Conservation (phyloP, 2,329 filamentous ascomycete genomes). For the Colletotrichum lentis region DNA sequence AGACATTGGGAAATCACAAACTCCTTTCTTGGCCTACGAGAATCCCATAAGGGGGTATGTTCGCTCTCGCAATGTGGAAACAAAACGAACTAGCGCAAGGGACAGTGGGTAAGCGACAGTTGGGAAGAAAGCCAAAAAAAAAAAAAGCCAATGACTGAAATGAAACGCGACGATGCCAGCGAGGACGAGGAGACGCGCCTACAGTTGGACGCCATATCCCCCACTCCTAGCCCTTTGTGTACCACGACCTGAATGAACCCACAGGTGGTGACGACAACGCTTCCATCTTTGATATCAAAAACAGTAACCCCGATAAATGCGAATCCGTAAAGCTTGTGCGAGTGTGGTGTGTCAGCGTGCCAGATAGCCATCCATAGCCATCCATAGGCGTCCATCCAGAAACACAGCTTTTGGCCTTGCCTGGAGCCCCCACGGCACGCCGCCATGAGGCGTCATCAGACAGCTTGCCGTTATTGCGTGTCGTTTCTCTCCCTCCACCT, state of each 20-base stretch:
- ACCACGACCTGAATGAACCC: slow-evolving; percentile 2
- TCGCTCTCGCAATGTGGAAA: slow-evolving; percentile 23
- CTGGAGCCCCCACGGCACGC: not conserved
- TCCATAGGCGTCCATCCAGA: no score
- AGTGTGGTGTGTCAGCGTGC: not conserved
- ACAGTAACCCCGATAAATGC: slow-evolving; percentile 33
- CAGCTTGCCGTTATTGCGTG: not conserved
- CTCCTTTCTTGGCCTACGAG: slow-evolving; percentile 33
- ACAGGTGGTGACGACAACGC: not conserved
- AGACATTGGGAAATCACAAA: slow-evolving; percentile 20
- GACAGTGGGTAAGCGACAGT: not conserved
- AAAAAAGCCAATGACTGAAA: not conserved
- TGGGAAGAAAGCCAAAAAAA: slow-evolving; percentile 3
- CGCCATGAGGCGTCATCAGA: slow-evolving; percentile 1
- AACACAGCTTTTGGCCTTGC: slow-evolving; percentile 1
- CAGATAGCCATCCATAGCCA: slow-evolving; percentile 6
- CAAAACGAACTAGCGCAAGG: not conserved
- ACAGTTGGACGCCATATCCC: slow-evolving; percentile 12
- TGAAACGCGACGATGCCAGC: slow-evolving; percentile 14
- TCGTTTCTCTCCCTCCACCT: not conserved
- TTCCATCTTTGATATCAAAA: slow-evolving; percentile 35
- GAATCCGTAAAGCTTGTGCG: slow-evolving; percentile 25
- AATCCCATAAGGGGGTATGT: slow-evolving; percentile 31
- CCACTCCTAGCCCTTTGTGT: slow-evolving; percentile 5
- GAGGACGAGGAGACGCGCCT: not conserved